Percentiles rank a stretch among this genome's conserved stretches.
Evolutionary conservation across 306 rosid species (phyloP).

Genomic region (Glycyrrhiza uralensis): DNA sequence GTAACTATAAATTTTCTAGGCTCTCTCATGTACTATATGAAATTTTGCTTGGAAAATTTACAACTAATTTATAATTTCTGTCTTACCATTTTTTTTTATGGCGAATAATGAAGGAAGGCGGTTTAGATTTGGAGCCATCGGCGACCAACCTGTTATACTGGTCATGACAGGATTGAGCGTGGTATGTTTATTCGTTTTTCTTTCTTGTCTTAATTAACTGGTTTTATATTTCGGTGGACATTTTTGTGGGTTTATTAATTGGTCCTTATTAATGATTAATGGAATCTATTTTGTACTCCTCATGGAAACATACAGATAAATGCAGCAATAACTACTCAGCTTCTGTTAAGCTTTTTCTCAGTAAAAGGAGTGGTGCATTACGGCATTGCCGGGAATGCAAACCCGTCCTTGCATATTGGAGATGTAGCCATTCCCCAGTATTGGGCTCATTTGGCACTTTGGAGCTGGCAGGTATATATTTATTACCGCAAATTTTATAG

Average conservation of each 20-base stretch:
- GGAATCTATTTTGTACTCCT: neutral
- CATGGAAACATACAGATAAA: constrained; percentile 41
- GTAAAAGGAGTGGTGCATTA: constrained; percentile 66
- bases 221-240: too few relatives aligned
- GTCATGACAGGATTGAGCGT: constrained; percentile 41
- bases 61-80: too few relatives aligned
- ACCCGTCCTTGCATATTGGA: constrained; percentile 53
- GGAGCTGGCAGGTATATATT: constrained; percentile 81
- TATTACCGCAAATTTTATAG: too few relatives aligned
- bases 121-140: constrained; percentile 39
- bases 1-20: too few relatives aligned
- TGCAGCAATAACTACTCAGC: constrained; percentile 61
- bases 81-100: neutral
- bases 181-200: neutral
- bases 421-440: constrained; percentile 52
- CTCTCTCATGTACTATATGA: too few relatives aligned
- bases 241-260: too few relatives aligned
- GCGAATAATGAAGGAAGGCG: constrained; percentile 28
- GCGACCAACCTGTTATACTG: constrained; percentile 20
- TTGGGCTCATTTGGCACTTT: constrained; percentile 60
- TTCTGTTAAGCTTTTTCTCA: constrained; percentile 45
- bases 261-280: too few relatives aligned
- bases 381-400: constrained; percentile 74
- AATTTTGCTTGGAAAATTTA: too few relatives aligned
- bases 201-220: neutral